Percentiles rank a stretch among this genome's conserved stretches.
phyloP scores from a whole-genome alignment of 228 moss, liverwort and hornwort species.

The Sphagnum fallax region DNA sequence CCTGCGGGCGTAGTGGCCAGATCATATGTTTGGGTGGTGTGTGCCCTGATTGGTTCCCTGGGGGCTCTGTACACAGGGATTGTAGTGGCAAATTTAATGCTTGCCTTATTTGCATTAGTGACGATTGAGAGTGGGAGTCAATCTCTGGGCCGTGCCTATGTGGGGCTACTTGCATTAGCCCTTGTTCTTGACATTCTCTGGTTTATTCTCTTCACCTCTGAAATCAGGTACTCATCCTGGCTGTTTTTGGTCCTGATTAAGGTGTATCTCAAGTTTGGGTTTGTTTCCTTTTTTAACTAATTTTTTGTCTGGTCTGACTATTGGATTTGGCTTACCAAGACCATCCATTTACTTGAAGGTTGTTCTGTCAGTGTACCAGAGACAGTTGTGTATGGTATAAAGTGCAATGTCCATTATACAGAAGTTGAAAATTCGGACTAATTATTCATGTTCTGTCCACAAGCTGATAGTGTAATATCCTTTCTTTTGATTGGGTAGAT shows the following conservation, averaged over 20 bases:
- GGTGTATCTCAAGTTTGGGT: neutral
- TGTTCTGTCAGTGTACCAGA: too few species aligned
- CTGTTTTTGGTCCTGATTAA: neutral
- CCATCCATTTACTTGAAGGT: too few species aligned
- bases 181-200: slow-evolving; percentile 42
- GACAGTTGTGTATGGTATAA: too few species aligned
- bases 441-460: too few species aligned
- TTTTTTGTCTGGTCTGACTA: neutral
- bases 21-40: too few species aligned
- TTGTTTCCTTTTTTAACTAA: neutral
- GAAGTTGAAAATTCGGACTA: too few species aligned
- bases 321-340: too few species aligned
- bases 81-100: slow-evolving; percentile 42
- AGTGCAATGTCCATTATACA: too few species aligned
- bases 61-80: slow-evolving; percentile 47
- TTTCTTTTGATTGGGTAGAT: too few species aligned
- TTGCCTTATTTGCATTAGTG: slow-evolving; percentile 53
- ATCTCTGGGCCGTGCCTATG: slow-evolving; percentile 39
- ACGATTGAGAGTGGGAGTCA: slow-evolving; percentile 49
- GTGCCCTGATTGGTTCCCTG: slow-evolving; percentile 48
- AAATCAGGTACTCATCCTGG: slow-evolving; percentile 24
- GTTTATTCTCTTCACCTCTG: slow-evolving; percentile 39
- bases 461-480: too few species aligned
- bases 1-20: too few species aligned
- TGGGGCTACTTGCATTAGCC: slow-evolving; percentile 28